Evolutionary conservation across 495 filamentous ascomycete genomes (phyloP), one percentile per base, ranked within the genome.

Genomic region (Penicillium antarcticum): DNA sequence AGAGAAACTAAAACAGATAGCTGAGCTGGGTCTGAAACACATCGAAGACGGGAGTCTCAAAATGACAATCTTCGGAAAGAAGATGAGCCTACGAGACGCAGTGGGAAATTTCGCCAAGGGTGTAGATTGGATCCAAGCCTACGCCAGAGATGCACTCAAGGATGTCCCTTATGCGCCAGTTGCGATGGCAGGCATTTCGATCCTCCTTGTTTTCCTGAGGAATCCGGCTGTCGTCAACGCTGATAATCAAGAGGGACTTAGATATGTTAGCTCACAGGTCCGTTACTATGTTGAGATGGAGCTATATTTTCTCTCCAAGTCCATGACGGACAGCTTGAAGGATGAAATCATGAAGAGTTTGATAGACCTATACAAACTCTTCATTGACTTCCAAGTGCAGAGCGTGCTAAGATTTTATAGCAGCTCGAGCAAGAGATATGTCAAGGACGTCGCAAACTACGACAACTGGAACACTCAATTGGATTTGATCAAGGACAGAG

Each of bases 351-450:
- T 24, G 8, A 36, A 34, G 16, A 19, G 44, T n/a, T 18, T 54
- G 9, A 16, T 33, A 5, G 23, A 52, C 13, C 14, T 52, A 31
- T 54, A 54, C 26, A 36, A 42, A 31, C 37, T 42, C 35, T 18
- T 54, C 7, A 48, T 48, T 21, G 45, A 48, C 11, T 54, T 54
- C 33, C 44, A 54, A 18, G n/a, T 48, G n/a, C 31, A 44, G 14
- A 54, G 51, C n/a, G 51, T 54, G 18, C 19, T 54, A 12, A 42
- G 51, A 18, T 54, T 48, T 16, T 42, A 48, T 48, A 37, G 31
- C 38, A 48, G 31, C 17, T 19, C 19, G 14, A 41, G 42, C n/a
- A 52, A 41, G 18, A 45, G 36, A 21, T 52, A 52, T 13, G 21
- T 52, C 35, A 39, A 16, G n/a, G 17, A 16, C 7, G 24, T 52